Conservation (phyloP, 1,284 basidiomycete genomes). For the Trichosporon sp. region DNA sequence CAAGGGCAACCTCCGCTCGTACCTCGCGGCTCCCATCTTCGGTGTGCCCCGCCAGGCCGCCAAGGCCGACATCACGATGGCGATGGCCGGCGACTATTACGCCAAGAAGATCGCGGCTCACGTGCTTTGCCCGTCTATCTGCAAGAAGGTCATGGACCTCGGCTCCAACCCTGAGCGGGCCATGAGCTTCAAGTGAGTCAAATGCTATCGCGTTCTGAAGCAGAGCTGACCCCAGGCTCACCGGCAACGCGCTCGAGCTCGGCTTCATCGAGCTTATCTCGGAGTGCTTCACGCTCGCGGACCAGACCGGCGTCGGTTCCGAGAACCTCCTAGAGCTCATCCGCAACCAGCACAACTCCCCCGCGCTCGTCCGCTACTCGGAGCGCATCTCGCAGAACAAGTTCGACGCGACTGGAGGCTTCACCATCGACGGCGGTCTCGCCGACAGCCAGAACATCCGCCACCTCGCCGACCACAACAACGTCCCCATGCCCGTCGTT, state of each 20-base stretch:
- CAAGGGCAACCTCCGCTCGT: slow-evolving; percentile 63
- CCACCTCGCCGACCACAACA: slow-evolving; percentile 62
- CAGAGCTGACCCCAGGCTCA: slow-evolving; percentile 39
- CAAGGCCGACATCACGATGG: slow-evolving; percentile 69
- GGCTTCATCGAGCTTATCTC: slow-evolving; percentile 72
- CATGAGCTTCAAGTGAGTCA: slow-evolving; percentile 74
- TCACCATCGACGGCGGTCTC: slow-evolving; percentile 84
- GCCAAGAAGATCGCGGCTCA: slow-evolving; percentile 79
- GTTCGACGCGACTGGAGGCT: slow-evolving; percentile 78
- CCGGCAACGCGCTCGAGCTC: slow-evolving; percentile 53
- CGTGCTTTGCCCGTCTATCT: slow-evolving; percentile 71
- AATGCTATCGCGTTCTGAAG: background rate
- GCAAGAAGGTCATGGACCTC: slow-evolving; percentile 65
- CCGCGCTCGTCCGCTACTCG: slow-evolving; percentile 39
- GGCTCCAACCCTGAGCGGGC: slow-evolving; percentile 61
- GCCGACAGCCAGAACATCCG: slow-evolving; percentile 69
- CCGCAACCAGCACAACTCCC: slow-evolving; percentile 58
- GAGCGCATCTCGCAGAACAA: slow-evolving; percentile 58
- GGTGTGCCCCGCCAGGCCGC: slow-evolving; percentile 69
- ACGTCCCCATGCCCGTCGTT: slow-evolving; percentile 77
- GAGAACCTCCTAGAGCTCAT: slow-evolving; percentile 64
- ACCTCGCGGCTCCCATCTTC: slow-evolving; percentile 79
- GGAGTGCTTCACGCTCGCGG: slow-evolving; percentile 78
- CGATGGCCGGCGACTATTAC: slow-evolving; percentile 79
- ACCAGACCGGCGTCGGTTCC: slow-evolving; percentile 77